Evolutionary conservation across 441 rosid species (phyloP), one percentile per base, ranked within the genome.

Genomic region (Lagerstroemia fauriei): DNA sequence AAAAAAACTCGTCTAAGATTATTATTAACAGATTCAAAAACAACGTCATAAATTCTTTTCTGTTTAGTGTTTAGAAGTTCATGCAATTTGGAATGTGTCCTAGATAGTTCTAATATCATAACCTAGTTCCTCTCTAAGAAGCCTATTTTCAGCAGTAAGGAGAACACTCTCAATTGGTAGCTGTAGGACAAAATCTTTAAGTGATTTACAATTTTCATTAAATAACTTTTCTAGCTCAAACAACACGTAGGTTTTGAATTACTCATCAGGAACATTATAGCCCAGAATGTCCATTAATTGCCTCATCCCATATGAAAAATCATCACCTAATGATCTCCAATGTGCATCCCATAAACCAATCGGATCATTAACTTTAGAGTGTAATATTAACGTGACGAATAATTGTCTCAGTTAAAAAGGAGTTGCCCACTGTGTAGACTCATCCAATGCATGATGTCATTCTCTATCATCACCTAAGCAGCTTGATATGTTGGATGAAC

Each of bases 391-490:
- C 7, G 53, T 76, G 7, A 31, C 44, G 27, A 82, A 77, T 0
- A 82, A 11, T 3, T 70, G 1, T 6, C 80, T 22, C 1, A 70
- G 1, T 7, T 41, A 9, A 32, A 6, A 4, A 17, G 8, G n/a
- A 3, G 59, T 41, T 34, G 7, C 13, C n/a, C 41, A 5, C 1
- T 16, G 10, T 6, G 29, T 13, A 27, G 81, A 80, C 56, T 82
- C 81, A 14, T 51, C 29, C 22, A 77, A 29, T 13, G 56, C 53
- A 17, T 69, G 69, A 44, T 51, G 17, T 77, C 76, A 69, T 47
- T 82, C 61, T 1, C 27, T 25, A 18, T 77, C 84, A 70, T 41
- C n/a, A 25, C 20, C 85, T 11, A 83, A 0, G 82, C 57, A 20
- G 31, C 46, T 65, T 63, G 46, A 11, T 57, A 73, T 5, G 50